A percentile compares a stretch with the other conserved stretches of the same genome.
Conservation (phyloP, 2,329 filamentous ascomycete genomes). For the Ophiostoma ips region DNA sequence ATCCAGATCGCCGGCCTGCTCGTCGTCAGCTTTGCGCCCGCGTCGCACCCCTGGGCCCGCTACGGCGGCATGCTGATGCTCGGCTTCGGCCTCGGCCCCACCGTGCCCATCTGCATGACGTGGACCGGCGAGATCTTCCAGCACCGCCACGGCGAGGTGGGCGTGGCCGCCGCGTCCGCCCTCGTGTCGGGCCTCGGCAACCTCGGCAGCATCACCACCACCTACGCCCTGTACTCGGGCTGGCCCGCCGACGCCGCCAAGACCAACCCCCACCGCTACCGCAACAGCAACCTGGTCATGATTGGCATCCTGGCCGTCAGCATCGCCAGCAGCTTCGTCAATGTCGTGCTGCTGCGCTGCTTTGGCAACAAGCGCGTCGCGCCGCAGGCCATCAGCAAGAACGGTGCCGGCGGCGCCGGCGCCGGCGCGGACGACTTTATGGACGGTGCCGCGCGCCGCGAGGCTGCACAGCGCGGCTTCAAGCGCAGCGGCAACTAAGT, state of each 20-base stretch:
- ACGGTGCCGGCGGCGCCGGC: conserved; percentile 26
- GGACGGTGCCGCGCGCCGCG: conserved; percentile 47
- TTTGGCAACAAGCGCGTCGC: conserved; percentile 38
- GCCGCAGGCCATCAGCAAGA: too few relatives aligned
- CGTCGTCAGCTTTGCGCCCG: conserved; percentile 56
- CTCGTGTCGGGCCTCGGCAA: conserved; percentile 81
- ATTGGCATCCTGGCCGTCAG: conserved; percentile 70
- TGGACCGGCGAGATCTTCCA: conserved; percentile 91
- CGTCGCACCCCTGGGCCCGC: conserved; percentile 59
- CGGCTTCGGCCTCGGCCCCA: conserved; percentile 79
- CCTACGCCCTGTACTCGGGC: conserved; percentile 77
- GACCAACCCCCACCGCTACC: conserved; percentile 53
- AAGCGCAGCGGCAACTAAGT: conserved; percentile 14
- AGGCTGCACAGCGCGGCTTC: conserved; percentile 45
- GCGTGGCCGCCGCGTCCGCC: conserved; percentile 73
- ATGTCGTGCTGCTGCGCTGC: conserved; percentile 51
- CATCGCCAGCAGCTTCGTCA: conserved; percentile 55
- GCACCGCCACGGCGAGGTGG: conserved; percentile 75
- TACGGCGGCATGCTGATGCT: conserved; percentile 84
- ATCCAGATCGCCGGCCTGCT: conserved; percentile 75
- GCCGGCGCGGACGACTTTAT: conserved; percentile 30
- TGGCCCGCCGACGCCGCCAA: conserved; percentile 64
- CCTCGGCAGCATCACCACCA: conserved; percentile 72
- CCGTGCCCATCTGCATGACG: conserved; percentile 85
- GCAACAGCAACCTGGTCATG: conserved; percentile 78